phyloP scores from a whole-genome alignment of 1,139 yeast species.

The Kurtzmaniella quercitrusa region DNA sequence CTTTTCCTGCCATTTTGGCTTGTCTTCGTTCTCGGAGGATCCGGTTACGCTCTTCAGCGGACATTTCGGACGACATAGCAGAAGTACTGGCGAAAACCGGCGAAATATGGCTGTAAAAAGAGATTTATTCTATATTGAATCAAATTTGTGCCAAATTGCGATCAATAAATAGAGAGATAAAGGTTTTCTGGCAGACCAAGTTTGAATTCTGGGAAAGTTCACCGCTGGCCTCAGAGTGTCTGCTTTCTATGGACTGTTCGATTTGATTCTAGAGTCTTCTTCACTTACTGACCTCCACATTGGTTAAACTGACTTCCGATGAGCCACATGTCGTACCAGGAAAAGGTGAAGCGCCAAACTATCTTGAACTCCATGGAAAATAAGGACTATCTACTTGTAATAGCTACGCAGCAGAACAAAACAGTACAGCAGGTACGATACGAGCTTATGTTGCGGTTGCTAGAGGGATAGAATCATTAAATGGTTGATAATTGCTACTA shows the following conservation, averaged over 20 bases:
- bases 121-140: not conserved
- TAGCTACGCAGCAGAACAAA: constrained; percentile 42
- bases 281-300: no score
- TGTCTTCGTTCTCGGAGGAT: constrained; percentile 65
- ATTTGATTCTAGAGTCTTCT: no score
- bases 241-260: no score
- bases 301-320: no score
- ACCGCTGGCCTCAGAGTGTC: no score
- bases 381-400: constrained; percentile 37
- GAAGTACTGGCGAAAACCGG: not conserved
- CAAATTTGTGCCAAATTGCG: not conserved
- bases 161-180: no score
- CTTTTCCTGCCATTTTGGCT: constrained; percentile 62
- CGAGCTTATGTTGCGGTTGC: constrained; percentile 27
- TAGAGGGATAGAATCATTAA: constrained; percentile 10
- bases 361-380: constrained; percentile 42
- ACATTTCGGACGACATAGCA: not conserved
- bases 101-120: not conserved
- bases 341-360: constrained; percentile 34
- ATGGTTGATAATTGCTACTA: not conserved
- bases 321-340: constrained; percentile 22
- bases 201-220: no score
- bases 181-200: no score
- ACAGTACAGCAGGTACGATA: constrained; percentile 41
- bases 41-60: constrained; percentile 61